Evolutionary conservation across 192 early-diverging fungal species (phyloP).

Genomic region (Backusella westeae): DNA sequence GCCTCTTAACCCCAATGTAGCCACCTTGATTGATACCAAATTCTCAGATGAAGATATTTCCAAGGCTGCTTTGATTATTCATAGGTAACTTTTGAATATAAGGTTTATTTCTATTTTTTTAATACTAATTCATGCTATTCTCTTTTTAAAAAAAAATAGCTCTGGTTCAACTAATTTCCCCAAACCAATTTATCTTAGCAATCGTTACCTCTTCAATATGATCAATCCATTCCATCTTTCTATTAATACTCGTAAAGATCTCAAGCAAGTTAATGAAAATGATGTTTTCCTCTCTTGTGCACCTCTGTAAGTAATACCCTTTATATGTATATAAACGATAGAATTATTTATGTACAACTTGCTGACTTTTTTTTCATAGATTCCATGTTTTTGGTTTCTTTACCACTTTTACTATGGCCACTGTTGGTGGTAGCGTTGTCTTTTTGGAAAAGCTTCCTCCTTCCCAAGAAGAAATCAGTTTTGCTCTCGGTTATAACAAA

Average conservation of each 20-base stretch:
- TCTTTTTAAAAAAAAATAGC: neutral
- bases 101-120: neutral
- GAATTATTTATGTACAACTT: neutral
- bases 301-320: conserved; percentile 6
- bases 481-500: neutral
- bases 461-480: neutral
- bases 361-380: neutral
- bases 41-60: neutral
- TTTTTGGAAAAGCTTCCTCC: conserved; percentile 12
- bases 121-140: neutral
- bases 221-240: neutral
- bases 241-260: neutral
- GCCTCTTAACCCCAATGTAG: neutral
- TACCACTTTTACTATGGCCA: neutral
- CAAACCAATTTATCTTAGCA: conserved; percentile 6
- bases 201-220: neutral
- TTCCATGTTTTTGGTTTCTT: conserved; percentile 10
- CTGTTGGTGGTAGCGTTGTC: neutral
- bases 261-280: neutral
- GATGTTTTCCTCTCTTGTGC: neutral
- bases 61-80: conserved; percentile 7
- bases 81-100: neutral
- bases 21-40: neutral
- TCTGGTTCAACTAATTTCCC: conserved; percentile 11
- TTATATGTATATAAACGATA: neutral